A percentile compares a stretch with the other conserved stretches of the same genome.
Conservation (phyloP, 345 rosid species). For the Boechera divaricarpa region DNA sequence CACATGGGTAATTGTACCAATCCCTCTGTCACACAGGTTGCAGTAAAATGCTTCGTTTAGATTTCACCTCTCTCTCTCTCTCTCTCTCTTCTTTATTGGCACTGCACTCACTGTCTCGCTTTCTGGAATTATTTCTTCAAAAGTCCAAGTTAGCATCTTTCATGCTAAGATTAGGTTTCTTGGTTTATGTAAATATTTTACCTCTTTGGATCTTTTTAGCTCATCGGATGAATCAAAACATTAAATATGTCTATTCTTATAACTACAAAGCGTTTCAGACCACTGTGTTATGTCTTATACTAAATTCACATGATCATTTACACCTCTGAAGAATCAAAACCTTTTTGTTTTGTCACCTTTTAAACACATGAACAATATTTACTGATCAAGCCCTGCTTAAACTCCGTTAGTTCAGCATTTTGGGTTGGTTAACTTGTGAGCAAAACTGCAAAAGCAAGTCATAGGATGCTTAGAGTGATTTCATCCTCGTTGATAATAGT, state of each 20-base stretch:
- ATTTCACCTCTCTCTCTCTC: conserved; percentile 21
- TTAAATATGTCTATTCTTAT: conserved; percentile 31
- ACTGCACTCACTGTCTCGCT: conserved; percentile 37
- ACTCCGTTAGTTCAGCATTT: conserved; percentile 16
- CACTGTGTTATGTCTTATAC: conserved; percentile 25
- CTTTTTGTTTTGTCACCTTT: conserved; percentile 15
- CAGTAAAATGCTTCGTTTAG: conserved; percentile 23
- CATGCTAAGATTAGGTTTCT: conserved; percentile 29
- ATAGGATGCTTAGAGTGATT: neutral
- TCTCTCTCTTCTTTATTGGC: conserved; percentile 34
- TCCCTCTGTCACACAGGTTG: conserved; percentile 14
- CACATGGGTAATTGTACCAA: conserved; percentile 15
- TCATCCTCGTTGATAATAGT: neutral
- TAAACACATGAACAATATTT: conserved; percentile 3
- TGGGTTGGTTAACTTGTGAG: conserved; percentile 8
- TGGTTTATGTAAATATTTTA: conserved; percentile 32
- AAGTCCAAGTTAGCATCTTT: conserved; percentile 25
- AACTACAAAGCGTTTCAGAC: conserved; percentile 27
- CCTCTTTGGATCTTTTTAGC: conserved; percentile 26
- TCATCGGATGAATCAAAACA: conserved; percentile 32
- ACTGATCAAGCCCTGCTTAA: neutral
- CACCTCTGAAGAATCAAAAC: conserved; percentile 13
- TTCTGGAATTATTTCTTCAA: conserved; percentile 24
- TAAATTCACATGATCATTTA: conserved; percentile 25
- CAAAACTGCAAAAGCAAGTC: conserved; percentile 27